Evolutionary conservation across 306 rosid genomes (phyloP).

Genomic region (Rosa chinensis): DNA sequence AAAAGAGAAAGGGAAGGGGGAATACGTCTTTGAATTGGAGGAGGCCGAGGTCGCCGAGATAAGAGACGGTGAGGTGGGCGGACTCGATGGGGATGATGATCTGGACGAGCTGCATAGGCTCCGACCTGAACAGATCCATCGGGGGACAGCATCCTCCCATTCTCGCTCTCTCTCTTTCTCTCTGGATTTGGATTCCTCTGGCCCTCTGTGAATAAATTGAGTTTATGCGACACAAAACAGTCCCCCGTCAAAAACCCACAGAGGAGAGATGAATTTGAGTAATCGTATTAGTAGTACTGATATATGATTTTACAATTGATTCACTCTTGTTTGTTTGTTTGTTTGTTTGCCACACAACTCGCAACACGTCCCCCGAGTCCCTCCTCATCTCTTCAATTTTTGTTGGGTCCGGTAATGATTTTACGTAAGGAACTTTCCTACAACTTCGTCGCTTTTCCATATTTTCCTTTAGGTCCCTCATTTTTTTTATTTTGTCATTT

Average conservation of each 20-base stretch:
- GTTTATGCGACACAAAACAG: background rate
- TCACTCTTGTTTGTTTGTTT: background rate
- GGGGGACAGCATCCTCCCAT: constrained; percentile 93
- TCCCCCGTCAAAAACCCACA: background rate
- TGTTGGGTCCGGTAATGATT: background rate
- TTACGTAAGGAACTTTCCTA: too few species aligned
- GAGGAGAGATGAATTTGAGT: background rate
- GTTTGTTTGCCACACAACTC: background rate
- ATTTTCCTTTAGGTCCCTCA: too few species aligned
- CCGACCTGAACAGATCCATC: constrained; percentile 98
- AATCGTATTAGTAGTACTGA: background rate
- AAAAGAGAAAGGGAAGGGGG: background rate
- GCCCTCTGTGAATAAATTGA: background rate
- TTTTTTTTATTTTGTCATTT: too few species aligned
- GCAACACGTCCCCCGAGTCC: background rate
- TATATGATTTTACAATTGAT: too few species aligned
- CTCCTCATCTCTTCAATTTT: background rate
- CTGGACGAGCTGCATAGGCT: constrained; percentile 96
- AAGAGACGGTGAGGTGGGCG: constrained; percentile 82
- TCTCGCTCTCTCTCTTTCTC: constrained; percentile 21
- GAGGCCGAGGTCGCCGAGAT: constrained; percentile 94
- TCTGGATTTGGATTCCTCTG: background rate
- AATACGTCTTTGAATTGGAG: constrained; percentile 85
- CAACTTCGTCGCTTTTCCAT: too few species aligned
- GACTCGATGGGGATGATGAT: constrained; percentile 96